A percentile compares a stretch with the other conserved stretches of the same genome.
Evolutionary conservation across 2,329 filamentous ascomycete genomes (phyloP).

Genomic region (Cytospora leucostoma): DNA sequence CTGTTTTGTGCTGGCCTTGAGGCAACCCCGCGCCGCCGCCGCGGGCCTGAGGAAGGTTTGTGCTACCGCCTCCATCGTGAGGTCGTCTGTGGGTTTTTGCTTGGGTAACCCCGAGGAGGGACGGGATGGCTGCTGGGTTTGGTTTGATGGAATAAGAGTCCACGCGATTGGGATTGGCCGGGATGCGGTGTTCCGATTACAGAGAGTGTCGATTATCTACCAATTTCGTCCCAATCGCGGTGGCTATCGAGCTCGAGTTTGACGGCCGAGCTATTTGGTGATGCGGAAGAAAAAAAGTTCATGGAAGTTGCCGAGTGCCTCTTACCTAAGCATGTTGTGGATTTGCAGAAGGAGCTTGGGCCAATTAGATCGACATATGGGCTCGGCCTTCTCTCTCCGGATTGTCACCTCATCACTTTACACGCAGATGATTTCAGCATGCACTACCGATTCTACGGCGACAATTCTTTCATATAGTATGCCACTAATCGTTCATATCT

Average conservation of each 20-base stretch:
- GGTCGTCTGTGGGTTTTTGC: background rate
- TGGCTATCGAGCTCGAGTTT: conserved; percentile 13
- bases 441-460: too few relatives aligned
- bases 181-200: background rate
- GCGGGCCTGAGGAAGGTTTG: conserved; percentile 19
- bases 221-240: conserved; percentile 22
- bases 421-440: too few relatives aligned
- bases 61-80: conserved; percentile 24
- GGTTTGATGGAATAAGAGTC: conserved; percentile 3
- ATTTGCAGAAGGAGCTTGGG: conserved; percentile 6
- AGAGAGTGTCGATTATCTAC: background rate
- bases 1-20: conserved; percentile 15
- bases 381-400: background rate
- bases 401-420: background rate
- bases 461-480: background rate
- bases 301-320: conserved; percentile 2
- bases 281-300: conserved; percentile 24
- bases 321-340: conserved; percentile 19
- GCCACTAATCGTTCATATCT: background rate
- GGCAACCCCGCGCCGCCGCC: conserved; percentile 21
- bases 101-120: background rate
- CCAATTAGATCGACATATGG: conserved; percentile 11
- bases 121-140: background rate
- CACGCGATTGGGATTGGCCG: conserved; percentile 21
- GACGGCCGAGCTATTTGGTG: conserved; percentile 4